These are phyloP conservation scores for Colletotrichum cuscutae DNA, from an alignment of 2,329 filamentous ascomycete species.

Conservation along the genomic window DNA sequence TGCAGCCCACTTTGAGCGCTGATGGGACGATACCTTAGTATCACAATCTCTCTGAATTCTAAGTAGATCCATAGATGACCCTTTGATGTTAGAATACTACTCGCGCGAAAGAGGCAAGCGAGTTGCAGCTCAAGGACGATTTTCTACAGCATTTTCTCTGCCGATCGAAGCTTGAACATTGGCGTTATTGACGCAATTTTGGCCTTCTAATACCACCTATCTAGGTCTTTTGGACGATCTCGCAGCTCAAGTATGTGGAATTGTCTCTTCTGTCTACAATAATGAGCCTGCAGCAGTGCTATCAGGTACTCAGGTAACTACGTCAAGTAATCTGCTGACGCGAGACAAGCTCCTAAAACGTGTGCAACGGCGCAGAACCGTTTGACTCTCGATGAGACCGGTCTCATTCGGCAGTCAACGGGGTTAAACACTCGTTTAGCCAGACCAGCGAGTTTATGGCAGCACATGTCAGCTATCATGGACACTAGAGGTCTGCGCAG, in stretches of 20 bases:
- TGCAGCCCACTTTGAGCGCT: neutral
- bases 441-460: no score
- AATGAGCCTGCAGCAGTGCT: neutral
- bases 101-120: neutral
- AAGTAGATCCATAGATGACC: neutral
- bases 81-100: no score
- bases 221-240: neutral
- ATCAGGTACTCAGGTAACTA: neutral
- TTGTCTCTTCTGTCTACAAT: neutral
- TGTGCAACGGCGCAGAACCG: no score
- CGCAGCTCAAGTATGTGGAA: neutral
- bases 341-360: neutral
- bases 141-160: no score
- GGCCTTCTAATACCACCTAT: neutral
- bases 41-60: neutral
- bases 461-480: neutral
- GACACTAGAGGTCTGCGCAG: neutral
- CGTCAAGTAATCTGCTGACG: neutral
- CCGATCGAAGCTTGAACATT: neutral
- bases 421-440: neutral
- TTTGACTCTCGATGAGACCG: neutral
- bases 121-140: no score
- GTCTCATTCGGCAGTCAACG: neutral
- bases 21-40: neutral
- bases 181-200: neutral